These are phyloP conservation scores for Fusarium pseudograminearum DNA, from an alignment of 2,329 filamentous ascomycete genomes.

Conservation along the genomic window DNA sequence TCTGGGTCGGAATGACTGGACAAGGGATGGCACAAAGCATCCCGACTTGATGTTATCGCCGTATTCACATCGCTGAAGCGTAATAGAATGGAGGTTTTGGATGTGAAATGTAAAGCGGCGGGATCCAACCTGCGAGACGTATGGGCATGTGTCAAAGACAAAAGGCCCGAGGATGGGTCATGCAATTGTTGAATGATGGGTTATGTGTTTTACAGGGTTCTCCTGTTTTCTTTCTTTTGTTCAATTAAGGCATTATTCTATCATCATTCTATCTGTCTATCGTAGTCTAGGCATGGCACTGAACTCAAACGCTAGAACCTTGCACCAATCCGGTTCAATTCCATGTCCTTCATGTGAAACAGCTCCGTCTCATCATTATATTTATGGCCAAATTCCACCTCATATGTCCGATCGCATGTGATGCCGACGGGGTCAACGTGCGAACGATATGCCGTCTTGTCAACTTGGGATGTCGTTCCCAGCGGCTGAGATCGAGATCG, in stretches of 20 bases:
- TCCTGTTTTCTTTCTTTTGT: background rate
- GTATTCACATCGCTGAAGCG: no score
- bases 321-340: constrained; percentile 33
- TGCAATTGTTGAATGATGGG: background rate
- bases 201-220: background rate
- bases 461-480: constrained; percentile 43
- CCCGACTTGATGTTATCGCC: no score
- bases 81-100: no score
- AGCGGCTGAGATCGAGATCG: constrained; percentile 17
- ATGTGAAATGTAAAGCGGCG: no score
- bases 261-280: background rate
- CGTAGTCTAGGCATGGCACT: background rate
- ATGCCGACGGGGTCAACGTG: constrained; percentile 47
- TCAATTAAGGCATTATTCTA: background rate
- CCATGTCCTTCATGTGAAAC: constrained; percentile 46
- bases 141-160: no score
- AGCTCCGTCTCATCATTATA: constrained; percentile 49
- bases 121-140: no score
- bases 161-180: no score
- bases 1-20: background rate
- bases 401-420: constrained; percentile 52
- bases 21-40: background rate
- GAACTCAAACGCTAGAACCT: background rate
- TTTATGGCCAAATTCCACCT: constrained; percentile 51
- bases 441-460: background rate